Conservation (phyloP, 108 stramenopile species). For the Parietichytrium sp. region DNA sequence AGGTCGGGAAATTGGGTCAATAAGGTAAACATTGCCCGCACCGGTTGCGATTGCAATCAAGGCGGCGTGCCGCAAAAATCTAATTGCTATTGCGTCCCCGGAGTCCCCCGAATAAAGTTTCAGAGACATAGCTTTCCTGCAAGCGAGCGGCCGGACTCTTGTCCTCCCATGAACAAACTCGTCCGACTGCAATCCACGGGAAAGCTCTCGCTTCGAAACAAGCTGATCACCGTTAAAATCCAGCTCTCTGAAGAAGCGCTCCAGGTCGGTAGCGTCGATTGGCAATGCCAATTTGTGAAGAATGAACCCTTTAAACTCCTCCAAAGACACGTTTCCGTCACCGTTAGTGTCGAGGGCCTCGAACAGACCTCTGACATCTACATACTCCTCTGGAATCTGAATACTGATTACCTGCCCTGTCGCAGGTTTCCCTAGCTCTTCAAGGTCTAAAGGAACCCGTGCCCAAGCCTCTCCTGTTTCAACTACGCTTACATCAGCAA, state of each 20-base stretch:
- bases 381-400: neutral
- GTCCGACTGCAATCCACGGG: neutral
- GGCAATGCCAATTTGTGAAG: neutral
- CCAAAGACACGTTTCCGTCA: conserved; percentile 16
- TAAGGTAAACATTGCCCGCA: neutral
- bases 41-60: neutral
- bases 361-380: neutral
- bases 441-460: neutral
- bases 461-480: neutral
- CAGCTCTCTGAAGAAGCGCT: conserved; percentile 43
- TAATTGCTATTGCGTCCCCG: too few relatives aligned
- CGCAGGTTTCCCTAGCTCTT: neutral
- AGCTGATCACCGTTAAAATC: conserved; percentile 46
- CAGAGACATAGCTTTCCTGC: too few relatives aligned
- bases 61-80: neutral
- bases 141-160: too few relatives aligned
- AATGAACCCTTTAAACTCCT: neutral
- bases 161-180: too few relatives aligned
- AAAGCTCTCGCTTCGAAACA: conserved; percentile 32
- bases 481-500: neutral
- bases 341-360: neutral
- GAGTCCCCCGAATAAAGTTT: too few relatives aligned
- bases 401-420: neutral
- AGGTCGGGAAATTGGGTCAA: neutral
- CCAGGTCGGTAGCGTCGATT: conserved; percentile 41